Evolutionary conservation across 768 basidiomycete species (phyloP).

Genomic region (Nevesoporus exiguus): DNA sequence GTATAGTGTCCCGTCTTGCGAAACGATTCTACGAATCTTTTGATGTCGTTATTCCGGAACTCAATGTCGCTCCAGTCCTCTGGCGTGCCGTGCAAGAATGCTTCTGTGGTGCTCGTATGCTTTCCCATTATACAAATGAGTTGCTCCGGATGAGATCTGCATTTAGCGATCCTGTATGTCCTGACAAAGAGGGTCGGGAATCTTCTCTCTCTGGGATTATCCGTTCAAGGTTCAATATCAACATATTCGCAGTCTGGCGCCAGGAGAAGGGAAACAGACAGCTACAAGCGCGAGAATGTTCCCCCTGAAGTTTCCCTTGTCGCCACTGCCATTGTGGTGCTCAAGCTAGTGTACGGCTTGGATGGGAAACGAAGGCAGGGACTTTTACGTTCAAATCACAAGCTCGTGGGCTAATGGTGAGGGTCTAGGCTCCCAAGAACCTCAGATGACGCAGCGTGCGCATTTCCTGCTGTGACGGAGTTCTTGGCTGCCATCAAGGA

Average conservation of each 20-base stretch:
- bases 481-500: constrained; percentile 43
- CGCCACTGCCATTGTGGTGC: constrained; percentile 58
- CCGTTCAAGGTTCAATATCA: constrained; percentile 49
- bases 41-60: constrained; percentile 64
- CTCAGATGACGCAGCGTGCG: constrained; percentile 55
- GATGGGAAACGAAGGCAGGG: constrained; percentile 63
- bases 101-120: constrained; percentile 75
- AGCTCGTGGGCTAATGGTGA: constrained; percentile 9
- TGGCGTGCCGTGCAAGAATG: constrained; percentile 66
- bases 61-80: constrained; percentile 70
- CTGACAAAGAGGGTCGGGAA: constrained; percentile 59
- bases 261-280: constrained; percentile 40
- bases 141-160: not conserved
- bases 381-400: not conserved
- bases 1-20: constrained; percentile 59
- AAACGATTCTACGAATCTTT: constrained; percentile 50
- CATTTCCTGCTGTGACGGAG: constrained; percentile 49
- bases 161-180: constrained; percentile 55
- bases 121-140: not conserved
- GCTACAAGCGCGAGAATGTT: constrained; percentile 58
- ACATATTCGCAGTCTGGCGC: constrained; percentile 39
- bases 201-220: constrained; percentile 56
- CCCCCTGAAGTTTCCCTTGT: constrained; percentile 66
- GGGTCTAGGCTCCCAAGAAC: constrained; percentile 42
- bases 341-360: constrained; percentile 85